Percentiles rank a stretch among this genome's conserved stretches.
Evolutionary conservation across 305 asterid species (phyloP).

Genomic region (Solanum aculeatissimum): DNA sequence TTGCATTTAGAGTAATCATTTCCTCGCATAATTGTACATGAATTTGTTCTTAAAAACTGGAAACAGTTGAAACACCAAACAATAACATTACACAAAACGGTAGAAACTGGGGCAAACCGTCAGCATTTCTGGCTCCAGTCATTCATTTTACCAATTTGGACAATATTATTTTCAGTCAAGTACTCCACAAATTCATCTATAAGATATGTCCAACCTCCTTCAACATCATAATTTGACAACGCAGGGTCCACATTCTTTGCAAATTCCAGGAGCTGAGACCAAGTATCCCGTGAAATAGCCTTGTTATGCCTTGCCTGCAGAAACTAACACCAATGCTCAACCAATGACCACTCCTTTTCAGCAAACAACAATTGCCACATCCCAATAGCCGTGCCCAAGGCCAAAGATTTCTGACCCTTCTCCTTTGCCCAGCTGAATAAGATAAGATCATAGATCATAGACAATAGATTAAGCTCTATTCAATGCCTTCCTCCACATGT

Average conservation of each 20-base stretch:
- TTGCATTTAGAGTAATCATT: background rate
- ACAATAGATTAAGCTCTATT: too few relatives aligned
- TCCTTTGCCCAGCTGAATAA: too few relatives aligned
- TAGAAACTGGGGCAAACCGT: slow-evolving; percentile 2
- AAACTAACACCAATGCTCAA: slow-evolving; percentile 97
- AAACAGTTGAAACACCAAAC: background rate
- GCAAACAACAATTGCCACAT: slow-evolving; percentile 99
- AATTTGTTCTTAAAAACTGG: background rate
- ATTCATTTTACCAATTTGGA: slow-evolving; percentile 53
- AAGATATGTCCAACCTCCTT: slow-evolving; percentile 98
- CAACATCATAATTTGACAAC: slow-evolving; percentile 80
- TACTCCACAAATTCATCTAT: slow-evolving; percentile 94
- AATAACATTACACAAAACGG: background rate
- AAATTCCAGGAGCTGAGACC: slow-evolving; percentile 97
- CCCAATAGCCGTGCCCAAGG: slow-evolving; percentile 98
- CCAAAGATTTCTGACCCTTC: slow-evolving; percentile 99
- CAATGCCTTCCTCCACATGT: too few relatives aligned
- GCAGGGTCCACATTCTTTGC: slow-evolving; percentile 83
- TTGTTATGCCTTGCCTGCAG: slow-evolving; percentile 95
- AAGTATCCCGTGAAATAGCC: slow-evolving; percentile 96
- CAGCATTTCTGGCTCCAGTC: slow-evolving; percentile 61
- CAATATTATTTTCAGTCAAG: slow-evolving; percentile 55
- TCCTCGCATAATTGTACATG: background rate
- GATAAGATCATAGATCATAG: too few relatives aligned
- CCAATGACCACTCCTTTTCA: slow-evolving; percentile 89